phyloP scores from a whole-genome alignment of 441 rosid genomes.

The Arabidopsis hybrid region DNA sequence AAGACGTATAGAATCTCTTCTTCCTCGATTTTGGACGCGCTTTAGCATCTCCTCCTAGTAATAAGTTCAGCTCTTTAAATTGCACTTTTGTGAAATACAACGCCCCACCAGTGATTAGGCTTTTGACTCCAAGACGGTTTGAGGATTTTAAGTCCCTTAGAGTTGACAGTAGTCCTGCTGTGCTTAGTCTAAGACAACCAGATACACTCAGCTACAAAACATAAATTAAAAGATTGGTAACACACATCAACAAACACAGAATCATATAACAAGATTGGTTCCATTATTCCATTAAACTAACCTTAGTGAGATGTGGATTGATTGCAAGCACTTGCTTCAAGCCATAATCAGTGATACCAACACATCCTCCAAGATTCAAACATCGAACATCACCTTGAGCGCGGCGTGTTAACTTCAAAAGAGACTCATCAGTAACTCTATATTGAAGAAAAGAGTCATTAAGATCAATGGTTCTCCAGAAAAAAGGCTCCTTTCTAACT shows the following conservation, averaged over 20 bases:
- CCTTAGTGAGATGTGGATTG: slow-evolving; percentile 56
- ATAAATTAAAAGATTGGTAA: neutral
- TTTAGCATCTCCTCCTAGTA: slow-evolving; percentile 43
- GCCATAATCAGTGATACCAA: slow-evolving; percentile 52
- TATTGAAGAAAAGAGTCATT: slow-evolving; percentile 25
- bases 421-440: slow-evolving; percentile 52
- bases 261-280: neutral
- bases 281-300: slow-evolving; percentile 45
- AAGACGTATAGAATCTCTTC: slow-evolving; percentile 43
- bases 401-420: slow-evolving; percentile 50
- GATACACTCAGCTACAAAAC: slow-evolving; percentile 50
- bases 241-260: neutral
- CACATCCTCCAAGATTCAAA: slow-evolving; percentile 55
- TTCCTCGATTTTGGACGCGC: slow-evolving; percentile 33
- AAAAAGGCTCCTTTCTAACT: slow-evolving; percentile 49
- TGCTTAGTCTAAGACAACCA: slow-evolving; percentile 50
- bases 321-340: slow-evolving; percentile 52
- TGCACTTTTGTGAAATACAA: slow-evolving; percentile 48
- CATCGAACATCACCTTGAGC: slow-evolving; percentile 52
- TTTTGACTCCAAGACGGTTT: slow-evolving; percentile 41
- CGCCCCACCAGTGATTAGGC: slow-evolving; percentile 46
- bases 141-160: slow-evolving; percentile 44
- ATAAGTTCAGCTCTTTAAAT: slow-evolving; percentile 47
- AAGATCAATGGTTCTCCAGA: slow-evolving; percentile 53
- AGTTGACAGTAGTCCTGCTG: slow-evolving; percentile 44